phyloP scores from a whole-genome alignment of 441 rosid genomes.

The Capsella rubella region DNA sequence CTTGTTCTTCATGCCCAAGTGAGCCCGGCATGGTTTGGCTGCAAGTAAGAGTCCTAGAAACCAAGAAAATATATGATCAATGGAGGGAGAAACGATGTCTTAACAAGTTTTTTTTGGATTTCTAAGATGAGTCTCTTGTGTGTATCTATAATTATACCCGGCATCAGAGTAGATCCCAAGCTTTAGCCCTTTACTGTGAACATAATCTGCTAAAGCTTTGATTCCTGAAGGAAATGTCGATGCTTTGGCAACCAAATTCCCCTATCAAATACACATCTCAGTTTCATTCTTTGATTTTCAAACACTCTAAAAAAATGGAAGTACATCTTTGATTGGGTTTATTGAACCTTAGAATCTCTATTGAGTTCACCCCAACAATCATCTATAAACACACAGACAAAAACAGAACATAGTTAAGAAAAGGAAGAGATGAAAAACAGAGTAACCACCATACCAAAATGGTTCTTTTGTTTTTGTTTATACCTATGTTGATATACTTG shows the following conservation, averaged over 20 bases:
- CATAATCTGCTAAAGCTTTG: conserved; percentile 71
- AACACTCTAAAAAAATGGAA: neutral
- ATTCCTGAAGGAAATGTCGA: conserved; percentile 73
- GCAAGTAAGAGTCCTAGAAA: conserved; percentile 67
- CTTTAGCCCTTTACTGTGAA: conserved; percentile 74
- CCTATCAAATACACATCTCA: conserved; percentile 48
- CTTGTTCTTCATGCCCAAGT: conserved; percentile 75
- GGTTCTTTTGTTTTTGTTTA: neutral
- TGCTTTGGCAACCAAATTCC: conserved; percentile 53
- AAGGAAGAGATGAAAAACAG: neutral
- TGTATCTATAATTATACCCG: conserved; percentile 49
- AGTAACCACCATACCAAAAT: neutral
- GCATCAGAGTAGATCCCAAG: conserved; percentile 78
- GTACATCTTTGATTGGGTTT: conserved; percentile 12
- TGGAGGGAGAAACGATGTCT: neutral
- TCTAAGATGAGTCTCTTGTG: conserved; percentile 2
- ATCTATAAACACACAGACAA: conserved; percentile 55
- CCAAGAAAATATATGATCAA: conserved; percentile 1
- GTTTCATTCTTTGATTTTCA: conserved; percentile 2
- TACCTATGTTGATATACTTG: conserved; percentile 87
- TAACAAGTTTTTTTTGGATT: neutral
- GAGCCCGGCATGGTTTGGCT: conserved; percentile 77
- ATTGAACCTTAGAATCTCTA: conserved; percentile 58
- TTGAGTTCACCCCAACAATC: conserved; percentile 96
- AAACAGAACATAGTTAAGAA: conserved; percentile 1